Percentiles rank a stretch among this genome's conserved stretches.
These are phyloP conservation scores for Calonectria fujianensis DNA, from an alignment of 2,329 filamentous ascomycete genomes.

Conservation along the genomic window DNA sequence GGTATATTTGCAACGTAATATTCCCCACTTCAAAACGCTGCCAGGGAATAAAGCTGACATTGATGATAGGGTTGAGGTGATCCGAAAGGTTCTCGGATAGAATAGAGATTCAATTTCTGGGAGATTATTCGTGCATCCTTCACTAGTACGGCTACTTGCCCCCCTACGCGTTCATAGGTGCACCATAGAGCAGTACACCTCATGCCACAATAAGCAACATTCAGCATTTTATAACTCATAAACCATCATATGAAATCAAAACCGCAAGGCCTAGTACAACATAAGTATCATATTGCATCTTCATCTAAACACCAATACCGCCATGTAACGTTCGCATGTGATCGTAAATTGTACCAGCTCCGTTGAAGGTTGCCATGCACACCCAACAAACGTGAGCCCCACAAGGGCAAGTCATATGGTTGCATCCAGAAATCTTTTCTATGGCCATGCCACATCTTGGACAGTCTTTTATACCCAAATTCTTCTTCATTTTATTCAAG, in stretches of 20 bases:
- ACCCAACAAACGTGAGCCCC: slow-evolving; percentile 68
- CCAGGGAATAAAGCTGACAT: background rate
- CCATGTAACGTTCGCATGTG: slow-evolving; percentile 18
- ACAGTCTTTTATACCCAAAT: slow-evolving; percentile 64
- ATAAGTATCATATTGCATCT: background rate
- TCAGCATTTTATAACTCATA: background rate
- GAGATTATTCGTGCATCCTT: background rate
- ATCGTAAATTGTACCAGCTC: background rate
- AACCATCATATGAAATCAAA: background rate
- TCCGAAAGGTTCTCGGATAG: slow-evolving; percentile 4
- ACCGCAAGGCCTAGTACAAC: background rate
- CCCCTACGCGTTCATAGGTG: background rate
- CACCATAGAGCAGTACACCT: background rate
- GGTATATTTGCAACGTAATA: slow-evolving; percentile 34
- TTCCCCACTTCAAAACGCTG: too few species aligned
- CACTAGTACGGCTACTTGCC: background rate
- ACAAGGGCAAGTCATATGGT: slow-evolving; percentile 68
- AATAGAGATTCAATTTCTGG: too few species aligned
- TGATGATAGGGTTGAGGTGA: background rate
- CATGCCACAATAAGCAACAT: background rate
- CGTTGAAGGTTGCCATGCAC: slow-evolving; percentile 62
- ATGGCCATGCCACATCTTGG: slow-evolving; percentile 63
- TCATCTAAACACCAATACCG: background rate
- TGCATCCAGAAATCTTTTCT: slow-evolving; percentile 67
- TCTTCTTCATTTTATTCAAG: slow-evolving; percentile 56